Percentiles rank a stretch among this genome's conserved stretches.
Evolutionary conservation across 352 stramenopile genomes (phyloP).

Genomic region (Poterioochromonas sp.): DNA sequence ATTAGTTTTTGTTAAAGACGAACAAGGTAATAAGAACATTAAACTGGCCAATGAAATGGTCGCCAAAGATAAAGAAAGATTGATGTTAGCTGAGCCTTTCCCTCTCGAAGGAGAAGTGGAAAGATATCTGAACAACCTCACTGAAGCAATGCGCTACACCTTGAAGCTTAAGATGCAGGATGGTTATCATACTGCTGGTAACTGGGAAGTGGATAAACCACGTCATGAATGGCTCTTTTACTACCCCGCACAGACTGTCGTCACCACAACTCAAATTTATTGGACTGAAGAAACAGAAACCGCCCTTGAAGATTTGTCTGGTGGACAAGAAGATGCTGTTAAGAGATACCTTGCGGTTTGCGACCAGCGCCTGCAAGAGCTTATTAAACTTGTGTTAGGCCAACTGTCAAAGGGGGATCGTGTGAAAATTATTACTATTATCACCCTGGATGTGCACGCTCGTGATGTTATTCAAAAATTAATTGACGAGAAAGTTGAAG

Average conservation of each 20-base stretch:
- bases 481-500: slow-evolving; percentile 88
- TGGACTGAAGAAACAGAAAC: slow-evolving; percentile 87
- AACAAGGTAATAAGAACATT: slow-evolving; percentile 75
- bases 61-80: slow-evolving; percentile 72
- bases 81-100: slow-evolving; percentile 60
- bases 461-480: slow-evolving; percentile 82
- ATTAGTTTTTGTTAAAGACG: slow-evolving; percentile 92
- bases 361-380: slow-evolving; percentile 70
- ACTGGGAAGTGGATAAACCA: slow-evolving; percentile 91
- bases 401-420: slow-evolving; percentile 91
- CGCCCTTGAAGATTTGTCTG: slow-evolving; percentile 80
- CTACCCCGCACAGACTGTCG: slow-evolving; percentile 74
- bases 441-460: slow-evolving; percentile 93
- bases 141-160: slow-evolving; percentile 74
- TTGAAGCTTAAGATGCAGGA: slow-evolving; percentile 73
- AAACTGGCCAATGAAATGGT: slow-evolving; percentile 73
- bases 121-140: slow-evolving; percentile 85
- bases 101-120: slow-evolving; percentile 64
- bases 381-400: slow-evolving; percentile 81
- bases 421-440: slow-evolving; percentile 92
- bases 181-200: slow-evolving; percentile 76
- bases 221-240: slow-evolving; percentile 94
- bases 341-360: slow-evolving; percentile 78
- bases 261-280: slow-evolving; percentile 81
- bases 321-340: slow-evolving; percentile 81